Base-by-base conservation (phyloP, 2,329 filamentous ascomycete species). In the Ophiostoma fasciatum region DNA sequence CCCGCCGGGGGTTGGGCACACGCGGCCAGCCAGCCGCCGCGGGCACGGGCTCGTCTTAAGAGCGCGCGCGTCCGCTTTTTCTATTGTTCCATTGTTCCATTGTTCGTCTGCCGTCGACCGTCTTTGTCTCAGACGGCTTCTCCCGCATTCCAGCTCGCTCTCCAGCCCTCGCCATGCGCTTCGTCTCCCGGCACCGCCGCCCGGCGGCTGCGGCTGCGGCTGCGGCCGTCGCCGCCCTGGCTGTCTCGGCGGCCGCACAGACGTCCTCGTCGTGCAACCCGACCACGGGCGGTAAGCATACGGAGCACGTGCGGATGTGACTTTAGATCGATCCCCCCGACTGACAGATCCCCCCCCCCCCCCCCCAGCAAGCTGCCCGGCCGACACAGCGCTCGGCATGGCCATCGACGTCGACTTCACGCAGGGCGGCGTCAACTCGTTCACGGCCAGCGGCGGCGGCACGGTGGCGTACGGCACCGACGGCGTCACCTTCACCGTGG, bases 371-470 rank as follows among this genome's bases (percentile, higher is more conserved):
- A 66, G 61, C 41, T 96, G 88, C 50, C 71, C 81, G 6, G 55
- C 82, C 35, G 65, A 94, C 53, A 74, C 82, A 7, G 88, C 85
- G 1, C 71, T 96, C 4, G 85, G 83, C 39, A 82, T 74, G 63
- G 71, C 81, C n/a, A 77, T 87, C 48, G 68, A 73, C 43, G 77
- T 90, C 57, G 83, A 94, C 61, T 93, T 96, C 59, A 78, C 73
- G 23, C 63, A 79, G 45, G 82, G 82, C 42, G 58, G 64, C 21
- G 87, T 90, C 33, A 75, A 82, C 56, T 80, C 82, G 31, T 96
- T 94, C 58, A 74, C 70, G 3, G 58, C 77, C 5, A 64, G 66
- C 31, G 73, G 70, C 15, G 73, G 70, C 22, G 79, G 82, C 36
- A 67, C 64, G 14, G 75, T 82, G 4, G 74, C 74, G 2, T 96